Percentiles rank a stretch among this genome's conserved stretches.
These are phyloP conservation scores for Mycosphaerelloides madeirae DNA, from an alignment of 2,329 filamentous ascomycete genomes.

Conservation along the genomic window DNA sequence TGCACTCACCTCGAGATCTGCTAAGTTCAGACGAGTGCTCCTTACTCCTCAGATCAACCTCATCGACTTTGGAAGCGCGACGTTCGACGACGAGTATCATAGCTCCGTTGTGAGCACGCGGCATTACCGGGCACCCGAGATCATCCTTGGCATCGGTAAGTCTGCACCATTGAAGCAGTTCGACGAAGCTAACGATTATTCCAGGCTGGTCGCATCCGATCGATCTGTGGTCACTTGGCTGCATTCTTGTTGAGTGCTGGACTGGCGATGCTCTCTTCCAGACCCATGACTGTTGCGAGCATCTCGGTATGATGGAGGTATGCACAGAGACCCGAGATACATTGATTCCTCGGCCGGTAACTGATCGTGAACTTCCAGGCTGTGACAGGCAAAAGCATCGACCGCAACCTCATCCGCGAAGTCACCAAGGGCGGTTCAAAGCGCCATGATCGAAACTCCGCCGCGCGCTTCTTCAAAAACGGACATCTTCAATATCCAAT, in stretches of 20 bases:
- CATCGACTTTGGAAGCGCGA: conserved; percentile 65
- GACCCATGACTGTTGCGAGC: conserved; percentile 64
- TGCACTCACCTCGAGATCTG: conserved; percentile 52
- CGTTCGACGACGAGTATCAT: conserved; percentile 65
- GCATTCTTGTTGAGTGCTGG: conserved; percentile 64
- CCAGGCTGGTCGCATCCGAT: conserved; percentile 61
- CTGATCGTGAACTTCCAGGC: conserved; percentile 17
- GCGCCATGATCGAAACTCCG: conserved; percentile 27
- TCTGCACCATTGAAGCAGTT: background rate
- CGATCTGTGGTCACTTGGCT: conserved; percentile 66
- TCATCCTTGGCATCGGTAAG: conserved; percentile 57
- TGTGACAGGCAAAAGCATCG: conserved; percentile 30
- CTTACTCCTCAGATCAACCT: conserved; percentile 62
- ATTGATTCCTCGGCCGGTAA: background rate
- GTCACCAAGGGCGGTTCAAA: conserved; percentile 26
- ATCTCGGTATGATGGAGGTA: conserved; percentile 65
- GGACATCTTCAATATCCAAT: conserved; percentile 61
- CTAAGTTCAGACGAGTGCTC: conserved; percentile 58
- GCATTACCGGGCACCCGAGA: conserved; percentile 63
- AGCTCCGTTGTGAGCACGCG: conserved; percentile 63
- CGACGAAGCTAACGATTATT: background rate
- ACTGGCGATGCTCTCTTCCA: conserved; percentile 65
- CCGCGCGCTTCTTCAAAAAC: conserved; percentile 30
- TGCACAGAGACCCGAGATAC: conserved; percentile 2
- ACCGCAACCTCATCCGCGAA: conserved; percentile 31